Base-by-base conservation (phyloP, 2,329 filamentous ascomycete species). In the Diplodia intermedia region DNA sequence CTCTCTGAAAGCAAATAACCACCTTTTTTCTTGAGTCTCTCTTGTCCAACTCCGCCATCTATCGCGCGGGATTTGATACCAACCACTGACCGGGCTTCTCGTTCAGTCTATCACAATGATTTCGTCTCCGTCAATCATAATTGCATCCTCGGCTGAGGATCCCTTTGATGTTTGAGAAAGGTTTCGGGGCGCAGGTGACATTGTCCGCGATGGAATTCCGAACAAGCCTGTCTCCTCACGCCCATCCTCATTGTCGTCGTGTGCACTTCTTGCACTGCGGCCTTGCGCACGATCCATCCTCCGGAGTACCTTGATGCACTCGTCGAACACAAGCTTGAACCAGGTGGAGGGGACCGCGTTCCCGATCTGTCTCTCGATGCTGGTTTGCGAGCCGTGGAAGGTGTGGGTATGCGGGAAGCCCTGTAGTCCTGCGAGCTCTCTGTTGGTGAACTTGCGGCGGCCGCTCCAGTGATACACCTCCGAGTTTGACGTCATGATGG, bases 371-470 rank as follows among this genome's bases (percentile, higher is more conserved):
- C 1, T 47, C 14, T 47, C 33, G 11, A 69, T 43, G 3, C 33
- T 43, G 12, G n/a, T 40, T 2, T 23, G 26, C 1, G n/a, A n/a
- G 2, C 66, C 66, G 4, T 4, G 7, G 26, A 68, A 69, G 12
- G 31, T 3, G 61, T 66, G 40, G 1, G 1, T 23, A 3, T 6
- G 20, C 2, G 52, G 56, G 31, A 69, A 69, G 8, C 66, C 53
- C 9, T 69, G 66, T 1, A 69, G 11, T 3, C 57, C 23, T 0
- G 69, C 69, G 3, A 66, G n/a, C 31, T 69, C 67, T 15, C 69
- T 26, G n/a, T 31, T 15, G 0, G 69, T 69, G 5, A 52, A 67
- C 9, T 20, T 23, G 2, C 68, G 9, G 1, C 4, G 3, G 0
- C 63, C 62, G 29, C 7, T 11, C 56, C 55, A 62, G 12, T 67